Base-by-base conservation (phyloP, 495 filamentous ascomycete genomes). In the Penicillium chermesinum region DNA sequence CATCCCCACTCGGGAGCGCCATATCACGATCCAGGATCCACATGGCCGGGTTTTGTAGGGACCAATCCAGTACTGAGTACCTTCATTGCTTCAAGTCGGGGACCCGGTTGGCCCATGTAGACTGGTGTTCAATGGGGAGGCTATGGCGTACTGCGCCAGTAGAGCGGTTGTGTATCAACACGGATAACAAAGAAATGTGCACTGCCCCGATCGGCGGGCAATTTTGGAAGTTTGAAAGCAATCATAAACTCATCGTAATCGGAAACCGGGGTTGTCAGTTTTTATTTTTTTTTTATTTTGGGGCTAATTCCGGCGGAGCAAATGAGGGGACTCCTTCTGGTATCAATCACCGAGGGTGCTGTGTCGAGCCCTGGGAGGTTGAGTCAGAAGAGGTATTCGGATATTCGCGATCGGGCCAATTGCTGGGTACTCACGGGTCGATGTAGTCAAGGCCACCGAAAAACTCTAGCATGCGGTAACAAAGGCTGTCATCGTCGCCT, bases 31-130 rank as follows among this genome's bases (percentile, higher is more conserved):
- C 66, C 64, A 64, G 48, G 52, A 50, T 57, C 58, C 56, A 57
- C 60, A 66, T 62, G 64, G 69, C 58, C 64, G 66, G 66, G 66
- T 58, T 46, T 30, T 55, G 44, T 46, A 58, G 46, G 60, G 71
- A 72, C 71, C 71, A 74, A 73, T 74, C 68, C 68, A 47, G 65
- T 64, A 56, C 49, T 21, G 4, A 14, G 44, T 50, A 65, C 65
- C 63, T 72, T 74, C 71, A 73, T 74, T 74, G 71, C 63, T 74
- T 42, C 71, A 64, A 74, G 71, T 72, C 71, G 52, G 49, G 57
- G 57, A 66, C 66, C 65, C 64, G 61, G 47, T 34, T 44, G 17
- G 20, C 53, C 64, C 63, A 60, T 63, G 62, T 56, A 59, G 55
- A 53, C 53, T 56, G 64, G 62, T 55, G 62, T 62, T 62, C 61